These are phyloP conservation scores for Endothia cerciana DNA, from an alignment of 2,329 filamentous ascomycete genomes.

Conservation along the genomic window DNA sequence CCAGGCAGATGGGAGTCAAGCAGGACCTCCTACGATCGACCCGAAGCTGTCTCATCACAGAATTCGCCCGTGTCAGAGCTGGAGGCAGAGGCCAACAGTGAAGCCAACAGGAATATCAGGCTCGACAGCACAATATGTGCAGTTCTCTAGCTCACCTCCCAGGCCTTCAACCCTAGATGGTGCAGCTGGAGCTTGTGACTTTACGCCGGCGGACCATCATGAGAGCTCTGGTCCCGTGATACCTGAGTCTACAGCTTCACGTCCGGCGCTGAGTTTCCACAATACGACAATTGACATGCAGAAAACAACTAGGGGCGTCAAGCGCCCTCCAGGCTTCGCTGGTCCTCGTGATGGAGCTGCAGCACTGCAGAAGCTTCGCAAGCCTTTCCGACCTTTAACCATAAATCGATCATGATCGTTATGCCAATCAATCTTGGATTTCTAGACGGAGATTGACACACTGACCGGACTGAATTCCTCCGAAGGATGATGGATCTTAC, in stretches of 20 bases:
- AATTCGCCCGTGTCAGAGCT: conserved; percentile 43
- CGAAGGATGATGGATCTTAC: neutral
- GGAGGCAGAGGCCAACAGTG: conserved; percentile 39
- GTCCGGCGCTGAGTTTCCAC: conserved; percentile 53
- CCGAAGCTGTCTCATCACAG: conserved; percentile 42
- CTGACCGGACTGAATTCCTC: neutral
- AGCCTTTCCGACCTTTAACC: conserved; percentile 61
- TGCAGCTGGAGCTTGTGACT: conserved; percentile 28
- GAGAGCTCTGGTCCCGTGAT: conserved; percentile 37
- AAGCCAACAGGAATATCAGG: conserved; percentile 32
- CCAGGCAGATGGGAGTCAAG: neutral
- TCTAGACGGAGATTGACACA: neutral
- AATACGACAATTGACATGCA: conserved; percentile 52
- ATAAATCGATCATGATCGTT: conserved; percentile 46
- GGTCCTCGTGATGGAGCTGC: conserved; percentile 45
- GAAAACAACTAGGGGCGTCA: conserved; percentile 42
- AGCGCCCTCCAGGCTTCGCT: conserved; percentile 48
- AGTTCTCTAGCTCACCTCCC: conserved; percentile 62
- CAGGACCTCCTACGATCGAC: conserved; percentile 7
- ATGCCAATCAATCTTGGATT: neutral
- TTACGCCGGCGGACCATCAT: conserved; percentile 25
- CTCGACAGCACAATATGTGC: conserved; percentile 53
- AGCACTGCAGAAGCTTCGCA: conserved; percentile 54
- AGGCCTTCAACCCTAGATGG: conserved; percentile 34
- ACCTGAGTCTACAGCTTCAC: conserved; percentile 35